Conservation (phyloP, 1,139 yeast species). For the Yamadazyma buinensis region DNA sequence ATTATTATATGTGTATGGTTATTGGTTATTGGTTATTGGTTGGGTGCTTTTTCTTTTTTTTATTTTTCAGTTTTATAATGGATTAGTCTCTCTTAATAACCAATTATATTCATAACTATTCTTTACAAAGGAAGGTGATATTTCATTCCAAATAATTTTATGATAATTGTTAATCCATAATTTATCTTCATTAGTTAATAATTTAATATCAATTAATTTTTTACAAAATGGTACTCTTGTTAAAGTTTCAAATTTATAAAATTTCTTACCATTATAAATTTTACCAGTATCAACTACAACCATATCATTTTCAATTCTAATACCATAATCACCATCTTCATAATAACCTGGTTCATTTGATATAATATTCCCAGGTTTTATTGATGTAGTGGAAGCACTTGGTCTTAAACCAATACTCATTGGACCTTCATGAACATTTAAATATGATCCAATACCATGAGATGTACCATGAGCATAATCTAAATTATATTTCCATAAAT, state of each 20-base stretch:
- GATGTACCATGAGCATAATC: constrained; percentile 97
- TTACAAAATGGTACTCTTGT: constrained; percentile 78
- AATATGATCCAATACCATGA: constrained; percentile 91
- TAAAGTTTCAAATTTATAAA: constrained; percentile 76
- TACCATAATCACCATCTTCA: constrained; percentile 89
- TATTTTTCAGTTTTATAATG: no score
- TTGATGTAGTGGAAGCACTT: constrained; percentile 39
- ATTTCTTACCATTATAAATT: constrained; percentile 48
- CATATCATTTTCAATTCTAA: constrained; percentile 85
- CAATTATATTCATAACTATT: constrained; percentile 59
- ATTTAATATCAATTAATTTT: constrained; percentile 19
- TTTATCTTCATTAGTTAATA: constrained; percentile 59
- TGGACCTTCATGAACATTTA: constrained; percentile 97
- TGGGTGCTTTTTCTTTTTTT: no score
- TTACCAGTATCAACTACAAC: constrained; percentile 52
- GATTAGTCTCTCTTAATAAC: constrained; percentile 67
- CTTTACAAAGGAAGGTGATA: constrained; percentile 46
- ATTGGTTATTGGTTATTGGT: no score
- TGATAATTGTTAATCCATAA: constrained; percentile 72
- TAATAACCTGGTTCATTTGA: constrained; percentile 97
- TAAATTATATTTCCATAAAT: constrained; percentile 78
- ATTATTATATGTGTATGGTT: no score
- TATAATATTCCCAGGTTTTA: constrained; percentile 71
- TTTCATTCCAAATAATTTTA: constrained; percentile 51
- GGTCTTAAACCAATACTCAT: constrained; percentile 80